Evolutionary conservation across 2,329 filamentous ascomycete genomes (phyloP), one percentile per base, ranked within the genome.

Genomic region (Fusarium sp.): DNA sequence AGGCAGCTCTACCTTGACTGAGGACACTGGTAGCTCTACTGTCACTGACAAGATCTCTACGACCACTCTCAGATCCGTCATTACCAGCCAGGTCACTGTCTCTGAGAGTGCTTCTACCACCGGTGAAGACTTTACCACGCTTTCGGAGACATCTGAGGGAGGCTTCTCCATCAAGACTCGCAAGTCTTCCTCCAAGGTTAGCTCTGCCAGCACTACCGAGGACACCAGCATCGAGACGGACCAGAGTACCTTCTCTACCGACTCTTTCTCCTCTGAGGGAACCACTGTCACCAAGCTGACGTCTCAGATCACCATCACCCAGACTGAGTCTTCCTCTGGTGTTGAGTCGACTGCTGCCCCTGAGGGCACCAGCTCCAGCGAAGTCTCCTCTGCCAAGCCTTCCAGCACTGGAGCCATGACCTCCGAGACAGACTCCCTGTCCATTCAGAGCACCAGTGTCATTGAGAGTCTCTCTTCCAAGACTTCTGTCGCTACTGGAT

Each of bases 11-110:
- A 57, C 47, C 8, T 0, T 25, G 9, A 61, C 63, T 0, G 22
- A 50, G 14, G 27, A 27, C 3, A 63, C 40, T 30, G 69, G 40
- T 3, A 33, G 12, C 30, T 60, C 60, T 38, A 47, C 43, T 6
- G 3, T 30, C 14, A 50, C 61, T 1, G 57, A 61, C 1, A 52
- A 20, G 15, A 72, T 32, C 6, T 65, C 68, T 6, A 71, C 43
- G 1, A 54, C 66, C 9, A 76, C 68, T 7, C 27, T 75, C 20
- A 35, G 54, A 7, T 74, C 72, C 0, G 38, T 59, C 7, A 30
- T 74, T 9, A 73, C 76, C 2, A 76, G 47, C 10, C 52, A 63
- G 35, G 20, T 71, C 4, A 75, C 69, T 1, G 11, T 68, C 4
- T 57, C 71, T 0, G 63, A 57, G 17, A 73, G 66, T 6, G 25